phyloP scores from a whole-genome alignment of 495 filamentous ascomycete species.

The Wilcoxina mikolae region DNA sequence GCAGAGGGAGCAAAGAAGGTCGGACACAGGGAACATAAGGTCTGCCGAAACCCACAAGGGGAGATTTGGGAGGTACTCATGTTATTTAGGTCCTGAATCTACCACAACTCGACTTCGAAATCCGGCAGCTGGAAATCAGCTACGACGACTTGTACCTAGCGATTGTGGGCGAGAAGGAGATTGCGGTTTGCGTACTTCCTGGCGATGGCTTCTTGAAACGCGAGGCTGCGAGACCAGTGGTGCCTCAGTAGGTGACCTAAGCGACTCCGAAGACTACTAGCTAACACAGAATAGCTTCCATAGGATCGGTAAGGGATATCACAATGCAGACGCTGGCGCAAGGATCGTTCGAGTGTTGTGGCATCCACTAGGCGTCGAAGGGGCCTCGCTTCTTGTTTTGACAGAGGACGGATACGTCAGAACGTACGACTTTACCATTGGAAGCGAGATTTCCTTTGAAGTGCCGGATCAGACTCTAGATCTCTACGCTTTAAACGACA shows the following conservation, averaged over 20 bases:
- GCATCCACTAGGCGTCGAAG: constrained; percentile 28
- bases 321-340: constrained; percentile 10
- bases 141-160: constrained; percentile 26
- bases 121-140: constrained; percentile 25
- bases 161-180: constrained; percentile 23
- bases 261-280: background rate
- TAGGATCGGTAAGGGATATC: constrained; percentile 14
- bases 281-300: constrained; percentile 16
- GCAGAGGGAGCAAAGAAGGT: constrained; percentile 11
- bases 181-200: constrained; percentile 25
- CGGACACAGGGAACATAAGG: constrained; percentile 25
- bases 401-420: constrained; percentile 25
- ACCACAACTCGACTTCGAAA: constrained; percentile 24
- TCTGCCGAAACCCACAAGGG: background rate
- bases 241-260: constrained; percentile 18
- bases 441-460: constrained; percentile 19
- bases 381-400: constrained; percentile 25
- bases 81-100: constrained; percentile 17
- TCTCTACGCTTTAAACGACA: constrained; percentile 18
- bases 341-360: constrained; percentile 23
- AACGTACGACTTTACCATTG: constrained; percentile 23
- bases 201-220: constrained; percentile 19
- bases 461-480: constrained; percentile 23
- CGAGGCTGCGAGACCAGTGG: constrained; percentile 16
- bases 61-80: background rate